Conservation (phyloP, 768 basidiomycete genomes). For the Tephrocybe sp. region DNA sequence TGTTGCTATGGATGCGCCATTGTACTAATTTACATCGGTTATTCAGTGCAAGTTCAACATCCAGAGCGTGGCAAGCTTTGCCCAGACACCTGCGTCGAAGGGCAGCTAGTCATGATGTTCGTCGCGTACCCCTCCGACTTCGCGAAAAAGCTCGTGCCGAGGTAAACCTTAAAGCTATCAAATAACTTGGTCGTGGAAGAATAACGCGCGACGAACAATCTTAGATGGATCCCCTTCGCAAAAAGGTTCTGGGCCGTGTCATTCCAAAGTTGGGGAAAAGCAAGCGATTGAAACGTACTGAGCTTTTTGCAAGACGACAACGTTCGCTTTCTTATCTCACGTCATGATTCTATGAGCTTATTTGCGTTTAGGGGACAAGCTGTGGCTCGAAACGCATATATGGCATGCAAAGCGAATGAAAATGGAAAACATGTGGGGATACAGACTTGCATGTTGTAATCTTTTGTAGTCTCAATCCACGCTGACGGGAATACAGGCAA, state of each 20-base stretch:
- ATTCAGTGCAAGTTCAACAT: conserved; percentile 64
- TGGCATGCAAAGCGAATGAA: conserved; percentile 98
- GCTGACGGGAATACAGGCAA: conserved; percentile 49
- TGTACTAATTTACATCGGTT: not conserved
- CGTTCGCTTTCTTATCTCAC: conserved; percentile 39
- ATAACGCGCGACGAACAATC: not conserved
- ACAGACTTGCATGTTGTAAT: conserved; percentile 62
- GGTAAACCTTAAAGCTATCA: conserved; percentile 40
- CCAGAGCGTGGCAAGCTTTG: conserved; percentile 89
- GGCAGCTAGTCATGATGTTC: conserved; percentile 93
- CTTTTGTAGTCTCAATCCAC: not conserved
- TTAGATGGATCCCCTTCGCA: conserved; percentile 50
- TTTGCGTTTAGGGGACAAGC: conserved; percentile 63
- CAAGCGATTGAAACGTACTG: conserved; percentile 57
- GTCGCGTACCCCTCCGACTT: conserved; percentile 83
- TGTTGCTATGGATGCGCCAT: not conserved
- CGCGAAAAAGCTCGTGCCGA: conserved; percentile 82
- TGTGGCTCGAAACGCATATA: conserved; percentile 94
- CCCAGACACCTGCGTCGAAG: conserved; percentile 89
- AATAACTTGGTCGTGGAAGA: not conserved
- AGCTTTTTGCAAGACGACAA: conserved; percentile 69
- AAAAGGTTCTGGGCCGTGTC: conserved; percentile 38
- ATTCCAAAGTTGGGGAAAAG: conserved; percentile 66
- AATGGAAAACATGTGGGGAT: conserved; percentile 93
- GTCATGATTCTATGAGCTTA: not conserved